Base-by-base conservation (phyloP, 2,329 filamentous ascomycete genomes). In the Stromatinia cepivora region DNA sequence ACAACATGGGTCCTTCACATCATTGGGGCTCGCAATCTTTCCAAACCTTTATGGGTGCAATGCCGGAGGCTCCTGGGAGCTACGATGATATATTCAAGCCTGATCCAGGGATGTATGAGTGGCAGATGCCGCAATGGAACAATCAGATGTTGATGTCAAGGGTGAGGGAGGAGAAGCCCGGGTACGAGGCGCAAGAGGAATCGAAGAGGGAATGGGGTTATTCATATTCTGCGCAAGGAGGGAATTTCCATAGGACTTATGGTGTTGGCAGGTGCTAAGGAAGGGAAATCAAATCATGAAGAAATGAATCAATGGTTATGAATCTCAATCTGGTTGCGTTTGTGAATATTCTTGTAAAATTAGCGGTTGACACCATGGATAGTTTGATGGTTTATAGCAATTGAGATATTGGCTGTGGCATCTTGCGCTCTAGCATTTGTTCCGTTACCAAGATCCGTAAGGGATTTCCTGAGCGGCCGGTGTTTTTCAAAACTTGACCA, bases 21-120 rank as follows among this genome's bases (percentile, higher is more conserved):
- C 46, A 63, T n/a, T 78, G 76, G 76, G 73, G 74, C 3, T 67
- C 54, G 17, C 74, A 76, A 57, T 74, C 75, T 2, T 78, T 78
- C 68, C 76, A 78, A 67, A 76, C 76, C 11, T 77, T 77, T 62
- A 78, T 78, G 76, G 77, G 76, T 9, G 73, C 76, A 15, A 75
- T 76, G 71, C 71, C 73, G 11, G 75, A 78, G 54, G 63, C 52
- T 15, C 39, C 53, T 11, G 45, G 75, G 20, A 75, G 75, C 5
- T 78, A 77, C 53, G 77, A 78, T 39, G 77, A 78, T 67, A 75
- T 77, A 20, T 77, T 78, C 65, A 77, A 76, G 64, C 72, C 74
- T 9, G 75, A 77, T 50, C 70, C 71, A 6, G 73, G 74, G 2
- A 58, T 75, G 59, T 78, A 76, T 58, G 76, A 76, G 57, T 78